phyloP scores from a whole-genome alignment of 2,329 filamentous ascomycete genomes.

The Talaromyces sp. region DNA sequence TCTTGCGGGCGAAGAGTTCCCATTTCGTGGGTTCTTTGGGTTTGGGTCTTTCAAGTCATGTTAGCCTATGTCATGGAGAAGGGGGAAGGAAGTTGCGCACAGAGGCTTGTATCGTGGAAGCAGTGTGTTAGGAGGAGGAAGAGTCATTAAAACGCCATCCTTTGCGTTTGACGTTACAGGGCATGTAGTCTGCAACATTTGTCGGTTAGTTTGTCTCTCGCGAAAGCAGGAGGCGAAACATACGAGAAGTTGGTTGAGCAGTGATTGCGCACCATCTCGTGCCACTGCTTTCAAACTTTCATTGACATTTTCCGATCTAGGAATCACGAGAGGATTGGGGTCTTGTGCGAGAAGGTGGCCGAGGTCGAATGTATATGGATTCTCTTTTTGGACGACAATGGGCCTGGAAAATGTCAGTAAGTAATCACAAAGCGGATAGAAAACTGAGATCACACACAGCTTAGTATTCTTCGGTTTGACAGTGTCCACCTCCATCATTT shows the following conservation, averaged over 20 bases:
- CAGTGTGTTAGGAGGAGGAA: constrained; percentile 66
- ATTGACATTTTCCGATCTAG: constrained; percentile 55
- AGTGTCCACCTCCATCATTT: constrained; percentile 13
- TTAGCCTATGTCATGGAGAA: not conserved
- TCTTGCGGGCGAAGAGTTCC: constrained; percentile 94
- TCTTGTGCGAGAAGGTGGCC: constrained; percentile 82
- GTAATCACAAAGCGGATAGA: not conserved
- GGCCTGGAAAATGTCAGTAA: constrained; percentile 35
- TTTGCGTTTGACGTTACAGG: constrained; percentile 64
- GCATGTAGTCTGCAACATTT: constrained; percentile 61
- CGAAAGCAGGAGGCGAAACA: not conserved
- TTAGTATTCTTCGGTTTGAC: constrained; percentile 26
- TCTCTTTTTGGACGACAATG: constrained; percentile 72
- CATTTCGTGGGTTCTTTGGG: constrained; percentile 85
- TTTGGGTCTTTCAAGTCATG: constrained; percentile 50
- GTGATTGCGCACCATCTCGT: constrained; percentile 83
- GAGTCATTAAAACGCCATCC: constrained; percentile 70
- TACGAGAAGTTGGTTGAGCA: constrained; percentile 85
- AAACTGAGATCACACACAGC: constrained; percentile 32
- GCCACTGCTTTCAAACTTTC: constrained; percentile 68
- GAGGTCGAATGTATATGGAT: constrained; percentile 88
- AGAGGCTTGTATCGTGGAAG: constrained; percentile 91
- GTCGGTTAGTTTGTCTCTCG: not conserved
- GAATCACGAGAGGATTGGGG: constrained; percentile 71
- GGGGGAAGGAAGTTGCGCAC: not conserved